These are phyloP conservation scores for Phlebiopsis flavidoalba DNA, from an alignment of 768 basidiomycete species.

Conservation along the genomic window DNA sequence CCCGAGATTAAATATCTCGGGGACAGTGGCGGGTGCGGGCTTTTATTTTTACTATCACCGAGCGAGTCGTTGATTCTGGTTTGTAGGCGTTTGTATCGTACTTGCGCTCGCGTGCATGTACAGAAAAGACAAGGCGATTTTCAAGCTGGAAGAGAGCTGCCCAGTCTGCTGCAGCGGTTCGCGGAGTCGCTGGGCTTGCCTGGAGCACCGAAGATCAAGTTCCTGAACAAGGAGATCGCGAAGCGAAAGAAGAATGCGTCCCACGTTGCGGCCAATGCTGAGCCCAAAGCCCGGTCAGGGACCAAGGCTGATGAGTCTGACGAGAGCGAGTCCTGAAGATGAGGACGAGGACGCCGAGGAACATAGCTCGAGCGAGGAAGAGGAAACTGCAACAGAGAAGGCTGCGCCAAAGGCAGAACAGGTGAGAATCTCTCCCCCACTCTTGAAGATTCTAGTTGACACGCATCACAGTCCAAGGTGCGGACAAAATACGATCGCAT, in stretches of 20 bases:
- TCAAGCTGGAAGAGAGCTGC: slow-evolving; percentile 78
- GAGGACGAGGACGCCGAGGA: slow-evolving; percentile 17
- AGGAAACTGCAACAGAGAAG: slow-evolving; percentile 18
- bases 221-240: slow-evolving; percentile 60
- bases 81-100: slow-evolving; percentile 92
- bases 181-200: slow-evolving; percentile 90
- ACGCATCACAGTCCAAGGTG: slow-evolving; percentile 36
- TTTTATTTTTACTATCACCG: neutral
- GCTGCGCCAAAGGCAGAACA: neutral
- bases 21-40: slow-evolving; percentile 67
- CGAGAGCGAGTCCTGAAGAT: slow-evolving; percentile 20
- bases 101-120: slow-evolving; percentile 82
- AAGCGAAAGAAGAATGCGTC: slow-evolving; percentile 76
- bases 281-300: neutral
- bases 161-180: slow-evolving; percentile 74
- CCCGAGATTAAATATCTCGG: slow-evolving; percentile 97
- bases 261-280: slow-evolving; percentile 33
- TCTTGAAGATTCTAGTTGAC: slow-evolving; percentile 17
- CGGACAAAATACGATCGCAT: slow-evolving; percentile 97
- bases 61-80: neutral
- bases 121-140: slow-evolving; percentile 93
- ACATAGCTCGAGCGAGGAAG: slow-evolving; percentile 17
- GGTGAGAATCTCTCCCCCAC: neutral
- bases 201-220: slow-evolving; percentile 94
- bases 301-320: slow-evolving; percentile 12